Evolutionary conservation across 306 rosid species (phyloP).

Genomic region (Prunus kanzakura): DNA sequence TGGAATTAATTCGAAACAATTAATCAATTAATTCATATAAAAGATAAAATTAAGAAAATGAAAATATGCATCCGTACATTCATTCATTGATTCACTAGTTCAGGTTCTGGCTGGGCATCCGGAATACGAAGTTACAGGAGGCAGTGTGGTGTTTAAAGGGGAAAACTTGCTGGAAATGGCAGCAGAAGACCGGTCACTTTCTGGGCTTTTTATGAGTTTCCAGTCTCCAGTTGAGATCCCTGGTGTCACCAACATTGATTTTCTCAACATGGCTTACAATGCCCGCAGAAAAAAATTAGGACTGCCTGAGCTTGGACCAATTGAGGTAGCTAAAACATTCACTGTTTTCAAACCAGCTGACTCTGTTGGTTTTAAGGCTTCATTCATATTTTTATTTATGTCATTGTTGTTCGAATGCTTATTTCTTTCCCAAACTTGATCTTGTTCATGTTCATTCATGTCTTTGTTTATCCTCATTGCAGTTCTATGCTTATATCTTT

Average conservation of each 20-base stretch:
- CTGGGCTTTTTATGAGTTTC: constrained; percentile 94
- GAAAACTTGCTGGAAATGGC: constrained; percentile 75
- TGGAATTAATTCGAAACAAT: not conserved
- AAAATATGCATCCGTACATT: not conserved
- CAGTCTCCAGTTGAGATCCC: constrained; percentile 91
- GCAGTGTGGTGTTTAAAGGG: constrained; percentile 75
- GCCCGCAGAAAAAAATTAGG: constrained; percentile 78
- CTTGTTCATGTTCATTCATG: not conserved
- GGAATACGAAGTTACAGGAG: constrained; percentile 86
- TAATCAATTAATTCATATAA: not conserved
- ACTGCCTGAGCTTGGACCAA: constrained; percentile 76
- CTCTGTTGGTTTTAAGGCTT: constrained; percentile 1
- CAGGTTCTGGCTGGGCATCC: constrained; percentile 94
- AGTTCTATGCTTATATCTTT: constrained; percentile 72
- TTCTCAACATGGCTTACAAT: constrained; percentile 90
- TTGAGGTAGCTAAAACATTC: constrained; percentile 44
- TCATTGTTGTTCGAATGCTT: constrained; percentile 47
- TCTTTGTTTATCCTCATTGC: constrained; percentile 23
- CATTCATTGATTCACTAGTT: not conserved
- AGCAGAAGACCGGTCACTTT: constrained; percentile 79
- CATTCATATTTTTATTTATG: constrained; percentile 2
- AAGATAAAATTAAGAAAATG: not conserved
- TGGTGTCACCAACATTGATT: constrained; percentile 82
- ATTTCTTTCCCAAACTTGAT: too few species aligned
- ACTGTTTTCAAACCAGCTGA: not conserved